A percentile compares a stretch with the other conserved stretches of the same genome.
Conservation (phyloP, 2,329 filamentous ascomycete species). For the Phialemonium atrogriseum region DNA sequence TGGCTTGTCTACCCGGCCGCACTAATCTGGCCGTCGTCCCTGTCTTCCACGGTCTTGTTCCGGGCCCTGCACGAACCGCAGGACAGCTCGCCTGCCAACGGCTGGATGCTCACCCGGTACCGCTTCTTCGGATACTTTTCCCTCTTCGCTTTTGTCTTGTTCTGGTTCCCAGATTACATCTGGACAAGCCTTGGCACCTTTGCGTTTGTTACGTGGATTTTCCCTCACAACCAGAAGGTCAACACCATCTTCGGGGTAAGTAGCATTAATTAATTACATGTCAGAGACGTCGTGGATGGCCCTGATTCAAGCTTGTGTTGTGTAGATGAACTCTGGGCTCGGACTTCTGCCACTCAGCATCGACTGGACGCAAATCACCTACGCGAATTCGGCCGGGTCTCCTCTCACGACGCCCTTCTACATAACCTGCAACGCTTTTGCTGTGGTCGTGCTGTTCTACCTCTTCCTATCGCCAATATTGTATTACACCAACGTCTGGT, state of each 20-base stretch:
- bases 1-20: slow-evolving; percentile 44
- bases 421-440: slow-evolving; percentile 53
- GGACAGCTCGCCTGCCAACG: slow-evolving; percentile 22
- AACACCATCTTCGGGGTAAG: slow-evolving; percentile 21
- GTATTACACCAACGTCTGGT: slow-evolving; percentile 52
- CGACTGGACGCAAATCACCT: no score
- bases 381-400: no score
- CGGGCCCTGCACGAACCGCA: slow-evolving; percentile 38
- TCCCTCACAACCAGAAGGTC: slow-evolving; percentile 28
- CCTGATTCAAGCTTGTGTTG: no score
- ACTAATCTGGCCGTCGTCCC: slow-evolving; percentile 41
- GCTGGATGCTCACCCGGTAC: slow-evolving; percentile 33
- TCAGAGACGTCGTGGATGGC: no score
- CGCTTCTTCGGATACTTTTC: slow-evolving; percentile 36
- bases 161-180: slow-evolving; percentile 42
- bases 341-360: no score
- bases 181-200: slow-evolving; percentile 38
- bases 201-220: slow-evolving; percentile 47
- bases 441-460: slow-evolving; percentile 44
- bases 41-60: slow-evolving; percentile 39
- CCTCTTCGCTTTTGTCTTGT: slow-evolving; percentile 39
- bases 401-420: slow-evolving; percentile 40
- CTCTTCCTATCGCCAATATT: slow-evolving; percentile 48
- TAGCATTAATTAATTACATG: slow-evolving; percentile 1
- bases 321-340: no score